Base-by-base conservation (phyloP, 2,329 filamentous ascomycete species). In the Lachnellula arida region DNA sequence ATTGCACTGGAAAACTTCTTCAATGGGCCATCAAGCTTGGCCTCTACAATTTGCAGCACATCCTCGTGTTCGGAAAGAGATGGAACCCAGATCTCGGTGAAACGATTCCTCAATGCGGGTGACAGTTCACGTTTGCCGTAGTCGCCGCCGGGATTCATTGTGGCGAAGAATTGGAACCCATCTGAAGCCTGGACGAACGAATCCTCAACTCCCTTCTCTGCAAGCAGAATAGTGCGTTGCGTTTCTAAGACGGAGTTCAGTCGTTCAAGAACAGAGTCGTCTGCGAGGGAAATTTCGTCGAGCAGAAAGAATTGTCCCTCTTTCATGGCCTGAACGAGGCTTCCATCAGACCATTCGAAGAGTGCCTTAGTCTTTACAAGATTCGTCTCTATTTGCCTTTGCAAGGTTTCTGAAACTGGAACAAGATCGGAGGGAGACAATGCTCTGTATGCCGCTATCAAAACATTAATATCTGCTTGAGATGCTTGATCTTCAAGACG, bases 31-130 rank as follows among this genome's bases (percentile, higher is more conserved):
- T 73, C 72, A 17, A 99, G 77, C 70, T 96, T 97, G 12, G 86
- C 84, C 51, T 80, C 76, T 15, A 97, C 84, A 62, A 99, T 99
- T 44, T 95, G 88, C 19, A 91, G 74, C 35, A 97, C 86, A 68
- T 99, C 95, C 32, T 91, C 86, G 51, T 84, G 81, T 57, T 93
- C 89, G 1, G 91, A 91, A 56, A 97, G 76, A 1, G 92, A 82
- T 1, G 94, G 91, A 0, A 97, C 94, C 94, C 94, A 99, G 8
- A 99, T 97, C 72, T 99, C 94, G 0, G 94, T 99, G 70, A 99
- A 96, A 58, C 94, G 89, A 70, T 99, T 99, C 46, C 94, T 83
- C 57, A 99, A 76, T 14, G 94, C 95, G 3, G 94, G 94, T 1
- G 94, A 99, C 12, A 99, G 80, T 71, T 99, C 94, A 64, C 93